Evolutionary conservation across 2,329 filamentous ascomycete genomes (phyloP).

Genomic region (Apiospora rasikravindrae): DNA sequence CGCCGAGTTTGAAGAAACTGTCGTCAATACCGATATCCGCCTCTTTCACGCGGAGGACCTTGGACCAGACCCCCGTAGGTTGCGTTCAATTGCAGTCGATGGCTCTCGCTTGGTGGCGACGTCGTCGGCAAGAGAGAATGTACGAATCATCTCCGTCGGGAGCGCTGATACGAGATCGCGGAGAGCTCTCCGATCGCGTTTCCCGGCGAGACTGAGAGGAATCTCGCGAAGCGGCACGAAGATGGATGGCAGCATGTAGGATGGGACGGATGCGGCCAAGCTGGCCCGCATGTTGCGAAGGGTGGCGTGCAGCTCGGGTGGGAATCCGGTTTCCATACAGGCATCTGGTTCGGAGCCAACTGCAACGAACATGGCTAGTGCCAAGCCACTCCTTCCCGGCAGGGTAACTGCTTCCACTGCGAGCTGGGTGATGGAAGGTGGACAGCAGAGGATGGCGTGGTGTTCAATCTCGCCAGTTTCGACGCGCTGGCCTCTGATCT

Average conservation of each 20-base stretch:
- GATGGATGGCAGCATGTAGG: conserved; percentile 11
- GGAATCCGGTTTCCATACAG: conserved; percentile 9
- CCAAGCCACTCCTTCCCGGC: conserved; percentile 14
- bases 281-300: conserved; percentile 7
- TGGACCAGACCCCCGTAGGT: conserved; percentile 35
- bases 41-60: conserved; percentile 33
- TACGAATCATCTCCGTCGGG: conserved; percentile 14
- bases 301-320: conserved; percentile 19
- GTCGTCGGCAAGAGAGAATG: conserved; percentile 20
- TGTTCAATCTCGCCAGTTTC: conserved; percentile 51
- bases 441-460: conserved; percentile 7
- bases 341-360: conserved; percentile 18
- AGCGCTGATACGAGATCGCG: conserved; percentile 14
- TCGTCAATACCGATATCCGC: conserved; percentile 23
- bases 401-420: conserved; percentile 20
- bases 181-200: conserved; percentile 17
- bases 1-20: conserved; percentile 29
- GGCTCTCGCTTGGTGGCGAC: conserved; percentile 18
- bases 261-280: conserved; percentile 17
- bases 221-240: not conserved
- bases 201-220: not conserved
- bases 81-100: conserved; percentile 20
- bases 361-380: conserved; percentile 21
- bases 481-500: conserved; percentile 54
- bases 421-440: conserved; percentile 10